Conservation (phyloP, 371 early-diverging fungal species). For the Mucor plumbeus region DNA sequence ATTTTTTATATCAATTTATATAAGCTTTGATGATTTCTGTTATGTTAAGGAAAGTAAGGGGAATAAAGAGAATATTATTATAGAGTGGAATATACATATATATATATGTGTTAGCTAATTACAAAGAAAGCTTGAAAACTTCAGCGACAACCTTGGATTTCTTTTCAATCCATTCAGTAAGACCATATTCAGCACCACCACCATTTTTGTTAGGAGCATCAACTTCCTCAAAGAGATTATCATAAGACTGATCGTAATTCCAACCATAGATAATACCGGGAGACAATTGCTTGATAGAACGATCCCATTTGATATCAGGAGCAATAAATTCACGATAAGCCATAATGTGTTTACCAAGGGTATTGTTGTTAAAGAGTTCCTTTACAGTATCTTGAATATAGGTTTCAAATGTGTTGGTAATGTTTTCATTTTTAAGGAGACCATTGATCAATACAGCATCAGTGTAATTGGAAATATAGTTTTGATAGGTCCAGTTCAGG, state of each 20-base stretch:
- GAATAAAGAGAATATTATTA: constrained; percentile 2
- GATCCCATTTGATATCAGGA: constrained; percentile 61
- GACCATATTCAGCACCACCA: constrained; percentile 55
- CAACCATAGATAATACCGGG: constrained; percentile 57
- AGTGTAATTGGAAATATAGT: constrained; percentile 39
- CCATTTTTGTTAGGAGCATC: constrained; percentile 30
- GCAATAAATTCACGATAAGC: constrained; percentile 54
- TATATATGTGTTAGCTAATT: constrained; percentile 10
- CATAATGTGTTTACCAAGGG: constrained; percentile 49
- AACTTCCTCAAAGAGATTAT: constrained; percentile 46
- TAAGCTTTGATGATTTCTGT: background rate
- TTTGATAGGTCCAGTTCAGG: constrained; percentile 44
- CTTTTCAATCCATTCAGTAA: constrained; percentile 48
- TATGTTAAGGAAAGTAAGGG: constrained; percentile 3
- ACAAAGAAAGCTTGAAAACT: constrained; percentile 43
- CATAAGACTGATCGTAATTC: constrained; percentile 42
- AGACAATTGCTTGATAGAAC: constrained; percentile 56
- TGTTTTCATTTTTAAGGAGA: constrained; percentile 47
- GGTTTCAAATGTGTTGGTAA: constrained; percentile 43
- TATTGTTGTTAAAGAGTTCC: constrained; percentile 56
- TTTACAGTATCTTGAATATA: constrained; percentile 55
- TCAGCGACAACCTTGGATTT: constrained; percentile 35
- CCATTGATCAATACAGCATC: constrained; percentile 55
- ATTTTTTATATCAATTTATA: too few species aligned
- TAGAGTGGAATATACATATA: background rate